phyloP scores from a whole-genome alignment of 805 yeast genomes.

The Hanseniaspora nectarophila region DNA sequence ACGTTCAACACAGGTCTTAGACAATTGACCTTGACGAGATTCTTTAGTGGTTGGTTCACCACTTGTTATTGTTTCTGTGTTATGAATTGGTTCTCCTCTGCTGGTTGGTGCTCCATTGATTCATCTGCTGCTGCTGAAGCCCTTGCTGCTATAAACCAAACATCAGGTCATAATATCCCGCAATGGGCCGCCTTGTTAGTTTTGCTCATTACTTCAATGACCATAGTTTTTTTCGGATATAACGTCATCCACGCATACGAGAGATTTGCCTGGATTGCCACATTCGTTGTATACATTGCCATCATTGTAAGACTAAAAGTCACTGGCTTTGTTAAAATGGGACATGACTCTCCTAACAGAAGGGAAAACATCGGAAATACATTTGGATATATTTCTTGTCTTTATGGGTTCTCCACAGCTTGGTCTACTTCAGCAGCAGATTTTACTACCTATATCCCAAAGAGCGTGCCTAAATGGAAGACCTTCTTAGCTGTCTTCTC shows the following conservation, averaged over 20 bases:
- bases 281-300: slow-evolving; percentile 56
- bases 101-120: slow-evolving; percentile 92
- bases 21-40: slow-evolving; percentile 73
- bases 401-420: slow-evolving; percentile 84
- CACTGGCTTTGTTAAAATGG: slow-evolving; percentile 45
- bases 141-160: slow-evolving; percentile 58
- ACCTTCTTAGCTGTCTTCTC: slow-evolving; percentile 50
- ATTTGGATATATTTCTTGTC: slow-evolving; percentile 71
- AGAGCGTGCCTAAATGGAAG: slow-evolving; percentile 43
- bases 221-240: slow-evolving; percentile 79
- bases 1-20: slow-evolving; percentile 81
- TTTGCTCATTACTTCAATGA: slow-evolving; percentile 51
- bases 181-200: slow-evolving; percentile 85
- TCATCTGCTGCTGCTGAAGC: slow-evolving; percentile 81
- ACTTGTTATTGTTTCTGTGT: slow-evolving; percentile 60
- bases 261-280: slow-evolving; percentile 81
- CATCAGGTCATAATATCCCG: slow-evolving; percentile 40
- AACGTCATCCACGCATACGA: slow-evolving; percentile 68
- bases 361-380: slow-evolving; percentile 55
- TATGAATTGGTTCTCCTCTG: slow-evolving; percentile 70
- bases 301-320: slow-evolving; percentile 54
- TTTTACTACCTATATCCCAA: slow-evolving; percentile 78
- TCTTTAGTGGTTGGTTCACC: slow-evolving; percentile 59
- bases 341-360: slow-evolving; percentile 45
- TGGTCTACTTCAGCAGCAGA: slow-evolving; percentile 92